These are phyloP conservation scores for Phaeosphaeria sp. DNA, from an alignment of 2,329 filamentous ascomycete species.

Conservation along the genomic window DNA sequence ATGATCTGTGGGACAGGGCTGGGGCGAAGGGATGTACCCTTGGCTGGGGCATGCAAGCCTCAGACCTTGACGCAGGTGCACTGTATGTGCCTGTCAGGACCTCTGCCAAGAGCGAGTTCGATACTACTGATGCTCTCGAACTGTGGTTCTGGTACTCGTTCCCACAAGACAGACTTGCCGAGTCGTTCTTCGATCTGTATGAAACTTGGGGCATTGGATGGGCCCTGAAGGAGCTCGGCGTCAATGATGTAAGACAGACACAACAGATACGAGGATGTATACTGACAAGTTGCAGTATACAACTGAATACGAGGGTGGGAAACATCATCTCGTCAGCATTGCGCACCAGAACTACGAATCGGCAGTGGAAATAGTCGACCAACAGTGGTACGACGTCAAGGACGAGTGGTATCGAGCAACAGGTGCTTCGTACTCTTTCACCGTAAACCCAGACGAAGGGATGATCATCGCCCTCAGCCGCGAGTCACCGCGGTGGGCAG, in stretches of 20 bases:
- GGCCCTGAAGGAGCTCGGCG: conserved; percentile 16
- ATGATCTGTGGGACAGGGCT: conserved; percentile 15
- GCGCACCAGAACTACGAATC: conserved; percentile 11
- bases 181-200: conserved; percentile 16
- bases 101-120: conserved; percentile 12
- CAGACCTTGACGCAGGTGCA: conserved; percentile 12
- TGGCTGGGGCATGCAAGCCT: conserved; percentile 15
- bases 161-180: neutral
- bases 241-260: conserved; percentile 4
- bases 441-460: conserved; percentile 20
- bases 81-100: conserved; percentile 11
- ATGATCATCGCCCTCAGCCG: conserved; percentile 25
- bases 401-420: conserved; percentile 17
- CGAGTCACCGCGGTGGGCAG: conserved; percentile 16
- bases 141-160: conserved; percentile 18
- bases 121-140: conserved; percentile 8
- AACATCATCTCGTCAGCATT: conserved; percentile 15
- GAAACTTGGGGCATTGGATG: conserved; percentile 20
- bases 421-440: conserved; percentile 19
- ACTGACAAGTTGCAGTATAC: conserved; percentile 6
- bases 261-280: neutral
- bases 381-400: conserved; percentile 17
- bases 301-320: conserved; percentile 17
- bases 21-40: conserved; percentile 20
- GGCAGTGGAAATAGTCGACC: conserved; percentile 1